These are phyloP conservation scores for Cutaneotrichosporon curvatum DNA, from an alignment of 1,284 basidiomycete genomes.

Conservation along the genomic window DNA sequence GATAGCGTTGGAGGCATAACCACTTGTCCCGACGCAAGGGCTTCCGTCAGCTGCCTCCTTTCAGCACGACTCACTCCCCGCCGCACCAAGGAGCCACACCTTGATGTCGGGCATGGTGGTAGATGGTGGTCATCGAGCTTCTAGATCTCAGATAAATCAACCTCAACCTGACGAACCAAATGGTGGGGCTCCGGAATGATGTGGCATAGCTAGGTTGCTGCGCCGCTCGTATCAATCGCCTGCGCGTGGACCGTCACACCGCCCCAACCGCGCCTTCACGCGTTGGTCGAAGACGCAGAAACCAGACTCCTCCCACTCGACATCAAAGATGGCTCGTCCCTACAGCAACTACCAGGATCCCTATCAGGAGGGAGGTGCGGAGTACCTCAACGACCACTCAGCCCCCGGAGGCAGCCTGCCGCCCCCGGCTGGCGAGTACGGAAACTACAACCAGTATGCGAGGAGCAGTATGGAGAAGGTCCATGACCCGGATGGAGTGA, in stretches of 20 bases:
- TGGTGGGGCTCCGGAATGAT: neutral
- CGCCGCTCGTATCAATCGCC: neutral
- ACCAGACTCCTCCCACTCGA: neutral
- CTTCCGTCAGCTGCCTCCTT: constrained; percentile 46
- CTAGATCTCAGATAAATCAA: neutral
- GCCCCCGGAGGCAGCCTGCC: neutral
- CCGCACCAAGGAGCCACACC: constrained; percentile 20
- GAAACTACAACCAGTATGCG: constrained; percentile 6
- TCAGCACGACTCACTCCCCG: constrained; percentile 8
- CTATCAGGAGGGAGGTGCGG: constrained; percentile 9
- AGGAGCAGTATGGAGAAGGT: constrained; percentile 22
- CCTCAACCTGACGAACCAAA: neutral
- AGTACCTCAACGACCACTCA: constrained; percentile 10
- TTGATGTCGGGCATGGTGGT: constrained; percentile 28
- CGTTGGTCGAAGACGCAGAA: neutral
- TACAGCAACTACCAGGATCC: constrained; percentile 18
- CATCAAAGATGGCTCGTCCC: neutral
- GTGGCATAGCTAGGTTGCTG: neutral
- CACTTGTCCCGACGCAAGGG: constrained; percentile 59
- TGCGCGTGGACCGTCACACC: neutral
- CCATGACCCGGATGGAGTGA: constrained; percentile 9
- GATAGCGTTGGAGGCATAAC: constrained; percentile 64
- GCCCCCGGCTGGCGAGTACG: neutral
- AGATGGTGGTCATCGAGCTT: too few relatives aligned
- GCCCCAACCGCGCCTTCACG: neutral